Percentiles rank a stretch among this genome's conserved stretches.
These are phyloP conservation scores for Lyophyllum semitale DNA, from an alignment of 768 basidiomycete genomes.

Conservation along the genomic window DNA sequence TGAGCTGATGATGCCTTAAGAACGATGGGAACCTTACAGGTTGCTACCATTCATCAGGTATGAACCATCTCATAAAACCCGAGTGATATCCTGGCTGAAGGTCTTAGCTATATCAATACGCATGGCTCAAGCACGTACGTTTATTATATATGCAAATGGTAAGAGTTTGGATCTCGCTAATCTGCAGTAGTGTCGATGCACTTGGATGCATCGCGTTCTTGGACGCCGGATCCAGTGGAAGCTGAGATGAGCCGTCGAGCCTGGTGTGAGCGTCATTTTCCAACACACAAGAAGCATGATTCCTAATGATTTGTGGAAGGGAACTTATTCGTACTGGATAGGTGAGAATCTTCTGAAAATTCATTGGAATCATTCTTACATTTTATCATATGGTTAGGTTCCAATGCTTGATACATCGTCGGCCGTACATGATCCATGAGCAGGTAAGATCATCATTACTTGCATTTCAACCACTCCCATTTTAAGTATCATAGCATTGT, in stretches of 20 bases:
- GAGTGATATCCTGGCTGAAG: not conserved
- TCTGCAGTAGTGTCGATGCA: slow-evolving; percentile 5
- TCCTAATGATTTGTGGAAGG: slow-evolving; percentile 6
- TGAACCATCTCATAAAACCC: not conserved
- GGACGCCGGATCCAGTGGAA: slow-evolving; percentile 1
- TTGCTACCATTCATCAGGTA: slow-evolving; percentile 11
- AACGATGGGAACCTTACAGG: slow-evolving; percentile 16
- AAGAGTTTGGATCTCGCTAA: not conserved
- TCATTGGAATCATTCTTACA: not conserved
- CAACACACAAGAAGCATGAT: not conserved
- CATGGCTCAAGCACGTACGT: slow-evolving; percentile 18
- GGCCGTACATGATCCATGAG: slow-evolving; percentile 15
- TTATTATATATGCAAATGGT: not conserved
- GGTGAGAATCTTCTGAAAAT: not conserved
- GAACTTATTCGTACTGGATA: slow-evolving; percentile 18
- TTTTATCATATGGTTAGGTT: not conserved
- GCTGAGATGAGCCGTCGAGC: slow-evolving; percentile 5
- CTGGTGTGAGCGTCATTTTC: slow-evolving; percentile 10
- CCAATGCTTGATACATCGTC: slow-evolving; percentile 14
- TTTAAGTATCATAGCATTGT: slow-evolving; percentile 11
- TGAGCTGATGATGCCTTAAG: not conserved
- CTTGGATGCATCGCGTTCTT: not conserved
- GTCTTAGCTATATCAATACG: slow-evolving; percentile 15
- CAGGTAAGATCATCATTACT: slow-evolving; percentile 1
- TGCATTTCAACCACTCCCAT: not conserved